Base-by-base conservation (phyloP, 345 rosid species). In the Syzygium oleosum region DNA sequence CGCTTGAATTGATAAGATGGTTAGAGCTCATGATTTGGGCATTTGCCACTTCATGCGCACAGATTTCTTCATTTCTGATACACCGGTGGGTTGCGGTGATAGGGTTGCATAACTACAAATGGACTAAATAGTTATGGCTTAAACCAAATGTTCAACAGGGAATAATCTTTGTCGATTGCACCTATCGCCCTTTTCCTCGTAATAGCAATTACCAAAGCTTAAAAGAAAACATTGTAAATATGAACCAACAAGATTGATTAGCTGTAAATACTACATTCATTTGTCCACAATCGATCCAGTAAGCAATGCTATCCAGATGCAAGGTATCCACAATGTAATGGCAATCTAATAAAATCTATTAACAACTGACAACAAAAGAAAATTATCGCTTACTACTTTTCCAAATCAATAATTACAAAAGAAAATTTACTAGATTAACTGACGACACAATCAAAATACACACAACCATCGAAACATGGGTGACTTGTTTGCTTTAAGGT, bases 41-140 rank as follows among this genome's bases (percentile, higher is more conserved):
- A 73, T 73, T 19, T 34, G 80, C 22, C 3, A 2, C 25, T 68
- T 68, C 49, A 1, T 19, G 79, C 4, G 12, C 43, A 68, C 6
- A 31, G 43, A 31, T 19, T 68, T 38, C 12, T 17, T 17, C 22
- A 63, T 21, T 63, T 29, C 4, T 9, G 6, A 31, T 17, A 17
- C 6, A 7, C 0, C 0, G 0, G 0, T 7, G 2, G 9, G 41
- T 31, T 68, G 43, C 1, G 1, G 0, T 34, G 46, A 68, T 6
- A 9, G 10, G 65, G 29, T 59, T 59, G 14, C 12, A 59, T 27
- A 59, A 59, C 65, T 27, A 25, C 0, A 1, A 59, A 59, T 4
- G 65, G 7, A 59, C 65, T 27, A 59, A 59, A 0, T 25, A 59
- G 3, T 59, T 27, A 59, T 27, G 15, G 7, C 27, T 12, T n/a